These are phyloP conservation scores for Rhizophlyctis rosea DNA, from an alignment of 192 early-diverging fungal species.

Conservation along the genomic window DNA sequence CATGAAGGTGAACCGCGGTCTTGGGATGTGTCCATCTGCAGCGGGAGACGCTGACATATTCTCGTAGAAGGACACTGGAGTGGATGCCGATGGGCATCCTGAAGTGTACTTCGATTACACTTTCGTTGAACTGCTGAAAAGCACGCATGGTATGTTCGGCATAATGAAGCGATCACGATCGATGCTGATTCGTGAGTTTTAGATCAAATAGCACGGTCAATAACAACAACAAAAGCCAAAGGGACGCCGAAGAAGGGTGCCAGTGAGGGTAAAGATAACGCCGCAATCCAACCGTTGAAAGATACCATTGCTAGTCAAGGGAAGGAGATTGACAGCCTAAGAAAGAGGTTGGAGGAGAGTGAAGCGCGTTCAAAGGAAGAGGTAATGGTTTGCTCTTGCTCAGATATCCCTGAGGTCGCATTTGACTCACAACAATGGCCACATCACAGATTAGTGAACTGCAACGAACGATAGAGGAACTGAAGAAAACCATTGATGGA, in stretches of 20 bases:
- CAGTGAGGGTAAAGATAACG: conserved; percentile 11
- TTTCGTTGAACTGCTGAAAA: conserved; percentile 84
- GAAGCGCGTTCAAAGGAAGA: background rate
- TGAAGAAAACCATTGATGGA: conserved; percentile 5
- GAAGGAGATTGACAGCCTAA: conserved; percentile 12
- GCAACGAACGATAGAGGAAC: background rate
- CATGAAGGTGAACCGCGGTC: conserved; percentile 9
- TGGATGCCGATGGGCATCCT: conserved; percentile 58
- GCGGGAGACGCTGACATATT: no score
- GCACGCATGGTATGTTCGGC: conserved; percentile 64
- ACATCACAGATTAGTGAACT: background rate
- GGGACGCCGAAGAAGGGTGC: background rate
- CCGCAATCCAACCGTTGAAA: conserved; percentile 15
- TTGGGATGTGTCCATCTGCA: no score
- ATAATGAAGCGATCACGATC: no score
- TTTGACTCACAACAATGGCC: no score
- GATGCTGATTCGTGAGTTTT: no score
- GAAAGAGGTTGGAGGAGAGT: background rate
- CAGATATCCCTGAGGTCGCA: no score
- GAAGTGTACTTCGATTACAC: conserved; percentile 76
- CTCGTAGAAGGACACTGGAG: conserved; percentile 56
- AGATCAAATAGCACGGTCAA: conserved; percentile 10
- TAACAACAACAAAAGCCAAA: conserved; percentile 19
- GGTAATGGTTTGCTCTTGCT: no score
- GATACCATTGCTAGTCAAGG: conserved; percentile 24